Conservation (phyloP, 805 yeast genomes). For the Cephaloascus fragrans region DNA sequence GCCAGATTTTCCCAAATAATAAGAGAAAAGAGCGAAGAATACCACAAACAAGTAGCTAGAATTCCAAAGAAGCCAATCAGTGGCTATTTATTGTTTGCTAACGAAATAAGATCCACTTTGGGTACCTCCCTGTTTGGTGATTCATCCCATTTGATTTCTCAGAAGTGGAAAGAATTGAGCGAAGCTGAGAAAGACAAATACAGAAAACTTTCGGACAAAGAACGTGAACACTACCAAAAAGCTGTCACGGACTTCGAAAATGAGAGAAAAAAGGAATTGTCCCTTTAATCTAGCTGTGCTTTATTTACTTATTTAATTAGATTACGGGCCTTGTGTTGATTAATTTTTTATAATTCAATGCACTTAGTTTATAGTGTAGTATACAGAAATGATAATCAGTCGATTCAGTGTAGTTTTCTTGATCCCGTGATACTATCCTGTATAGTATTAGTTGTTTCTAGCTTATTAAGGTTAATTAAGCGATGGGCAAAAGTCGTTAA, state of each 20-base stretch:
- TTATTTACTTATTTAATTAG: no score
- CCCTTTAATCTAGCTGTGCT: no score
- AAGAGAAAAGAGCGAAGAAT: neutral
- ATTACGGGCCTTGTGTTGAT: no score
- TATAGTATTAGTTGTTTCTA: no score
- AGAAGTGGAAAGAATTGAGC: neutral
- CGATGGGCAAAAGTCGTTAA: no score
- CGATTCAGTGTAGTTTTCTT: no score
- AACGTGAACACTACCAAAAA: neutral
- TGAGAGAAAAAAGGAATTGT: no score
- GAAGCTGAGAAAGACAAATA: neutral
- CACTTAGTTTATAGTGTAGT: no score
- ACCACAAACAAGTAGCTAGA: neutral
- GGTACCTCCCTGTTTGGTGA: neutral
- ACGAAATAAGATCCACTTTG: slow-evolving; percentile 4
- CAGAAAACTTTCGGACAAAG: neutral
- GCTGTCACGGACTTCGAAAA: neutral
- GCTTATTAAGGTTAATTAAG: no score
- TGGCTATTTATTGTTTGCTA: slow-evolving; percentile 28
- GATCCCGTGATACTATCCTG: no score
- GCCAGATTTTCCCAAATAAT: neutral
- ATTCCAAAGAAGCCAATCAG: slow-evolving; percentile 34
- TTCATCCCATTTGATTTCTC: neutral
- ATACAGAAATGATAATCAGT: no score
- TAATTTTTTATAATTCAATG: no score